Evolutionary conservation across 1,139 yeast genomes (phyloP).

Genomic region (Yamadazyma epiphylla): DNA sequence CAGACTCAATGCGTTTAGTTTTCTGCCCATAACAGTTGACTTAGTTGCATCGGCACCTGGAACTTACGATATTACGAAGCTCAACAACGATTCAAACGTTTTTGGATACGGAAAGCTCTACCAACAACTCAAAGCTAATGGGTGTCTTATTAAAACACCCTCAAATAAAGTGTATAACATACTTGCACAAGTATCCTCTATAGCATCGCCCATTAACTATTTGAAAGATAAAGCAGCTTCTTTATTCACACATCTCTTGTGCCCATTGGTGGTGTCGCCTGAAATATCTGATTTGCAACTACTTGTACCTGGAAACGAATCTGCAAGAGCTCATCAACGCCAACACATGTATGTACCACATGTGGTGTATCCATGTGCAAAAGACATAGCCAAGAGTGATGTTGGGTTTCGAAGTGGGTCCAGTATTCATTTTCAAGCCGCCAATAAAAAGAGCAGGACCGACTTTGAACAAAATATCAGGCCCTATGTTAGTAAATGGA

Average conservation of each 20-base stretch:
- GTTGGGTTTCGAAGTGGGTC: conserved; percentile 50
- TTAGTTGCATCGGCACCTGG: conserved; percentile 61
- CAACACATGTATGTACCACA: conserved; percentile 36
- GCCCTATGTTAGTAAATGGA: conserved; percentile 36
- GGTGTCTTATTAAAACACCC: conserved; percentile 21
- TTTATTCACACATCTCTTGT: conserved; percentile 52
- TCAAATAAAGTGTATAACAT: conserved; percentile 8
- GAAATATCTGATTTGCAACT: conserved; percentile 11
- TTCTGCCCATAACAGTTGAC: conserved; percentile 45
- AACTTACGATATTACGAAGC: conserved; percentile 14
- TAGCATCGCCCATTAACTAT: conserved; percentile 50
- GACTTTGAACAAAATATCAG: conserved; percentile 31
- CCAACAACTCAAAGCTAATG: conserved; percentile 32
- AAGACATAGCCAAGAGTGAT: conserved; percentile 42
- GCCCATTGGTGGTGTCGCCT: conserved; percentile 35
- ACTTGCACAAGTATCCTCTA: conserved; percentile 56
- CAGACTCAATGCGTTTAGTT: conserved; percentile 34
- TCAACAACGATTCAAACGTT: conserved; percentile 4
- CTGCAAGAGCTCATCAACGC: conserved; percentile 21
- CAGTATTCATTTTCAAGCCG: conserved; percentile 51
- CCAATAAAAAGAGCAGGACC: conserved; percentile 15
- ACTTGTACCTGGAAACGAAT: conserved; percentile 26
- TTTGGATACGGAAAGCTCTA: conserved; percentile 55
- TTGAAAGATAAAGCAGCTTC: conserved; percentile 34
- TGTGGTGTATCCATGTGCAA: conserved; percentile 52